phyloP scores from a whole-genome alignment of 23 red algal species.

The Gracilariopsis chorda region DNA sequence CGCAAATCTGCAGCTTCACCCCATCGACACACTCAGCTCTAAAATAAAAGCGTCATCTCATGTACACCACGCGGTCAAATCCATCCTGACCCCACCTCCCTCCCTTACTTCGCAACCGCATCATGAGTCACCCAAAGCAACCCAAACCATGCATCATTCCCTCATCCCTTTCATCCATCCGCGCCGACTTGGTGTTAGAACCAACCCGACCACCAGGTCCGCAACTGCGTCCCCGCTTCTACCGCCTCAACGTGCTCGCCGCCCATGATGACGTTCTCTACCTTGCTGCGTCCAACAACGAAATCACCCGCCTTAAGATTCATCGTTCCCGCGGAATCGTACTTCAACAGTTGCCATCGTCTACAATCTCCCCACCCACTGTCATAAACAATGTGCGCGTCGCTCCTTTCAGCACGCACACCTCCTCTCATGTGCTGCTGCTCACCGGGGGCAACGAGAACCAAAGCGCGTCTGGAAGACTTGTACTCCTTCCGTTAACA shows the following conservation, averaged over 20 bases:
- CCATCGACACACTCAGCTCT: too few species aligned
- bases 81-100: too few species aligned
- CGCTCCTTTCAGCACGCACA: neutral
- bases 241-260: conserved; percentile 22
- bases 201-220: neutral
- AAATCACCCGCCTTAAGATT: neutral
- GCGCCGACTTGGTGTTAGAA: neutral
- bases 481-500: neutral
- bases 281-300: neutral
- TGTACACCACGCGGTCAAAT: too few species aligned
- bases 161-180: neutral
- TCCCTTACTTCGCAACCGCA: too few species aligned
- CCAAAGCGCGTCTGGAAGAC: neutral
- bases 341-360: neutral
- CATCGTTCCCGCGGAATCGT: neutral
- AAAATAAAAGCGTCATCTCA: too few species aligned
- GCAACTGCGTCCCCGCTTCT: neutral
- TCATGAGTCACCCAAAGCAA: too few species aligned
- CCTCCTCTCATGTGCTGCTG: neutral
- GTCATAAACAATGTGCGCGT: conserved; percentile 28
- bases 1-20: too few species aligned
- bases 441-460: conserved; percentile 1
- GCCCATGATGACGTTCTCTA: conserved; percentile 6
- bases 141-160: too few species aligned
- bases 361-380: neutral